Conservation (phyloP, 1,284 basidiomycete species). For the Pseudozyma hubeiensis region DNA sequence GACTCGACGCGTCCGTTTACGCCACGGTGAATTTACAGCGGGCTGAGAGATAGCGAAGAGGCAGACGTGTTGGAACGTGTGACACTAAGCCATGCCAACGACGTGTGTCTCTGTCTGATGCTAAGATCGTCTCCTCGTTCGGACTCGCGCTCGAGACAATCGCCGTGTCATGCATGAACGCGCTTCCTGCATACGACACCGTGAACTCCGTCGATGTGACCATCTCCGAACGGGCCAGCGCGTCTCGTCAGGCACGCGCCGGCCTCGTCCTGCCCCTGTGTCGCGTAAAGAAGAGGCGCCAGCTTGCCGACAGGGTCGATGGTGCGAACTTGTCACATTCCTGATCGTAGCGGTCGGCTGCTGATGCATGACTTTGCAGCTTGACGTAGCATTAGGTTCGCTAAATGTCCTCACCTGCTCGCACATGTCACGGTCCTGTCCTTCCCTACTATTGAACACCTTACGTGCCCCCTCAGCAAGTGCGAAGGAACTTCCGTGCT, state of each 20-base stretch:
- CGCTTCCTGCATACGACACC: not conserved
- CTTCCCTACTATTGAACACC: no score
- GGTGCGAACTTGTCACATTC: conserved; percentile 6
- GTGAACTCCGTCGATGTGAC: conserved; percentile 5
- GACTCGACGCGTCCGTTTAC: conserved; percentile 27
- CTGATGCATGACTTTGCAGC: conserved; percentile 17
- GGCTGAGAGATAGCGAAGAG: no score
- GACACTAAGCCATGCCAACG: no score
- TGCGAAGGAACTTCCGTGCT: no score
- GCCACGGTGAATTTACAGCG: conserved; percentile 4
- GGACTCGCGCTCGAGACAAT: not conserved
- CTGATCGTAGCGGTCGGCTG: conserved; percentile 11
- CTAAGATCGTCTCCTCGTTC: not conserved
- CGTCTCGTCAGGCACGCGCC: no score
- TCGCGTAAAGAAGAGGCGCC: conserved; percentile 6
- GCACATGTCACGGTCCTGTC: no score
- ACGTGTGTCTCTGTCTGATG: no score
- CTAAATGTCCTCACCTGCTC: not conserved
- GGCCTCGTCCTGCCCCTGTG: not conserved
- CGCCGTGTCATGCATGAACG: conserved; percentile 1
- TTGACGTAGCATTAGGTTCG: conserved; percentile 8
- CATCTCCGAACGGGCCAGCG: no score
- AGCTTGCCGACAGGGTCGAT: not conserved
- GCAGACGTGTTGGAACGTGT: no score
- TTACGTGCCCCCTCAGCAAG: no score